Evolutionary conservation across 257 asterid genomes (phyloP).

Genomic region (Fraxinus anomala): DNA sequence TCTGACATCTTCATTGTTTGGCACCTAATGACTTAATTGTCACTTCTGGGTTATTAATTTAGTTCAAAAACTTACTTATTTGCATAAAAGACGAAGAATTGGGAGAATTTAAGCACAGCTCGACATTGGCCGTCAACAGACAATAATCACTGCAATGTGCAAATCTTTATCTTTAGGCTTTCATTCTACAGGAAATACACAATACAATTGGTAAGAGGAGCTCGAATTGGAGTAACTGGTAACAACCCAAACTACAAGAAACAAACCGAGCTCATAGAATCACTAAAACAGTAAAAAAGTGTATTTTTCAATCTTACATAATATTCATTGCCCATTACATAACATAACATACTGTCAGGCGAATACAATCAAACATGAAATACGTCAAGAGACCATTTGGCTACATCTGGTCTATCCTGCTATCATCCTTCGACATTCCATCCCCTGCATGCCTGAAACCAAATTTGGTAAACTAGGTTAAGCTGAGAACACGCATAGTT

Average conservation of each 20-base stretch:
- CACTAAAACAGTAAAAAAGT: background rate
- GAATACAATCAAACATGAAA: slow-evolving; percentile 4
- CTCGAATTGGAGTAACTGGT: background rate
- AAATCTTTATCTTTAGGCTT: background rate
- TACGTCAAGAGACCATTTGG: slow-evolving; percentile 14
- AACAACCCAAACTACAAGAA: background rate
- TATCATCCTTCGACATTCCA: slow-evolving; percentile 36
- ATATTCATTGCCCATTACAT: background rate
- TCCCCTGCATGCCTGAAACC: slow-evolving; percentile 42
- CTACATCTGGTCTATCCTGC: slow-evolving; percentile 30
- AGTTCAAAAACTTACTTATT: background rate
- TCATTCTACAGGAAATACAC: background rate
- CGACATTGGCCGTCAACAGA: background rate
- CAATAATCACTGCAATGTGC: background rate
- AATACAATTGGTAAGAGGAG: background rate
- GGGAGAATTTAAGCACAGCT: background rate
- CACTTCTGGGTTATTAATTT: no score
- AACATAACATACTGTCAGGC: background rate
- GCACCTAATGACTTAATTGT: no score
- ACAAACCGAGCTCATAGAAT: background rate
- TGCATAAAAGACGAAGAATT: background rate
- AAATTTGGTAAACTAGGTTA: slow-evolving; percentile 12
- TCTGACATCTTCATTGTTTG: background rate
- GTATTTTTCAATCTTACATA: background rate
- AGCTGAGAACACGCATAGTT: background rate